phyloP scores from a whole-genome alignment of 176 grass and related monocot species.

The Puccinellia tenuiflora region DNA sequence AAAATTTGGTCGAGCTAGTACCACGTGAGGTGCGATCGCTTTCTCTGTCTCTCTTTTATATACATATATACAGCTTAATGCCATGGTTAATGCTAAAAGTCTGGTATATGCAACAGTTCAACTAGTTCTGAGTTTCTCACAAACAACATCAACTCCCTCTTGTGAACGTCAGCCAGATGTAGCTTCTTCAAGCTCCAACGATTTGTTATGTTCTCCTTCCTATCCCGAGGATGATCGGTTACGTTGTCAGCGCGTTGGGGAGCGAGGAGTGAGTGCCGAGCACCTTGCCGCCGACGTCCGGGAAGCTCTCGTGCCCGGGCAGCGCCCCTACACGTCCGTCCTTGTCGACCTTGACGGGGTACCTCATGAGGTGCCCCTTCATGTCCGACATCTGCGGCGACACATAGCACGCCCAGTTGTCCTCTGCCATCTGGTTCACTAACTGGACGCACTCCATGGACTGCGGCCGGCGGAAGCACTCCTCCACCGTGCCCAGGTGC shows the following conservation, averaged over 20 bases:
- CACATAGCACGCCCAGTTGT: slow-evolving; percentile 53
- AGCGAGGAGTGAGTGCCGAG: slow-evolving; percentile 52
- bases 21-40: background rate
- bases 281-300: slow-evolving; percentile 73
- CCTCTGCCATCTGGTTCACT: slow-evolving; percentile 55
- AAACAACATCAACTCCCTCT: background rate
- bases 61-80: background rate
- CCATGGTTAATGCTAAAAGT: background rate
- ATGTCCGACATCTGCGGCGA: slow-evolving; percentile 38
- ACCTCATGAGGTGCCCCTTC: slow-evolving; percentile 71
- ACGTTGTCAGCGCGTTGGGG: slow-evolving; percentile 47
- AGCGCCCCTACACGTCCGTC: slow-evolving; percentile 42
- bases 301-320: slow-evolving; percentile 51
- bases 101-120: background rate
- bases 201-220: background rate
- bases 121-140: background rate
- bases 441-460: slow-evolving; percentile 44
- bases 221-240: background rate
- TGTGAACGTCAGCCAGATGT: background rate
- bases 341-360: slow-evolving; percentile 47
- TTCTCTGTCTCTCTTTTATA: background rate
- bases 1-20: background rate
- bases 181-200: background rate
- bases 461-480: slow-evolving; percentile 47
- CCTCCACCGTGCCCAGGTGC: slow-evolving; percentile 52